Evolutionary conservation across 2,329 filamentous ascomycete genomes (phyloP).

Genomic region (Arachnomyces sp.): DNA sequence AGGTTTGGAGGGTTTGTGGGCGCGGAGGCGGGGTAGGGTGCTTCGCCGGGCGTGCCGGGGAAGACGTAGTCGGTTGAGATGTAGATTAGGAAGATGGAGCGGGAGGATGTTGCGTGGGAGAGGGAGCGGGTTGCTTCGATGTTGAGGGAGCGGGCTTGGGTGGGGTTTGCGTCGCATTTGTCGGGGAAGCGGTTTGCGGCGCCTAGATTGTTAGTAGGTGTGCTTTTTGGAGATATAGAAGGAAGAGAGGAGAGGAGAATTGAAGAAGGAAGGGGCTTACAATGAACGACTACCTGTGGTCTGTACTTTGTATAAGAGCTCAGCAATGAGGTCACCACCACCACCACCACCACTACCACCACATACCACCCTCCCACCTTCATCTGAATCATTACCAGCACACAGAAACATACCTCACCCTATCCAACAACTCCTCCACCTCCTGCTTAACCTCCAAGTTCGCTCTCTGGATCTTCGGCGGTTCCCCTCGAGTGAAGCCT

Average conservation of each 20-base stretch:
- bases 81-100: constrained; percentile 49
- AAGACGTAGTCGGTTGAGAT: constrained; percentile 70
- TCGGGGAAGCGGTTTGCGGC: constrained; percentile 85
- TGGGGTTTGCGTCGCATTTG: constrained; percentile 70
- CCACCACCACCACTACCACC: not conserved
- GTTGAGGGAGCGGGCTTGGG: constrained; percentile 65
- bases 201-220: constrained; percentile 39
- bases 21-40: constrained; percentile 64
- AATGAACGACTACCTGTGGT: constrained; percentile 72
- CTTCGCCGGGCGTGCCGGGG: constrained; percentile 68
- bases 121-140: constrained; percentile 61
- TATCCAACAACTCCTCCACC: constrained; percentile 40
- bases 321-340: constrained; percentile 5
- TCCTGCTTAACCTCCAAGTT: constrained; percentile 41
- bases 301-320: constrained; percentile 33
- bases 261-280: constrained; percentile 40
- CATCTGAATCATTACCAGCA: not conserved
- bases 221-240: constrained; percentile 2
- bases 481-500: constrained; percentile 64
- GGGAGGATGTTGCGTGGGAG: constrained; percentile 55
- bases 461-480: constrained; percentile 55
- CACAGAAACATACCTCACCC: constrained; percentile 40
- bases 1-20: constrained; percentile 64
- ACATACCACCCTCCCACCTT: not conserved
- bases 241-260: constrained; percentile 8